Evolutionary conservation across 176 grass and related monocot genomes (phyloP), one percentile per base, ranked within the genome.

Genomic region (Carex scoparia): DNA sequence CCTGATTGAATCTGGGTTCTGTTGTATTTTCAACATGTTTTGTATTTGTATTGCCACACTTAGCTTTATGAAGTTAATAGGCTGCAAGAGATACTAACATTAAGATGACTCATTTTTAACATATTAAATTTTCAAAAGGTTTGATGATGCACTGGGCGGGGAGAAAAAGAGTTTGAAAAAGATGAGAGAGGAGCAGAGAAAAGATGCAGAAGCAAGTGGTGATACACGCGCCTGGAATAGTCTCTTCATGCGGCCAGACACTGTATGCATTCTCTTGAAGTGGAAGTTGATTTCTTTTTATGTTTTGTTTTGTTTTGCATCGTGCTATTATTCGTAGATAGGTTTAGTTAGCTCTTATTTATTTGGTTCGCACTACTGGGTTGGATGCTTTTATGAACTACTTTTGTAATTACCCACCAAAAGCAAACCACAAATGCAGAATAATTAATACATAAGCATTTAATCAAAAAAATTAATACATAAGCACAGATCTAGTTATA

Each of bases 181-280:
- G 85, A 58, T 83, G 90, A 93, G 84, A 46, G 85, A 90, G 84
- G 93, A 95, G 85, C 89, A 95, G 62, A 98, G 85, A 86, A 98
- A 95, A 85, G 77, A 88, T 42, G 91, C 93, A 83, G 95, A 98
- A 89, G 81, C 92, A 71, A 86, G 91, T 81, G 95, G 93, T 85
- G 95, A 98, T 88, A 98, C 89, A 16, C 84, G 91, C 61, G 89
- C 93, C 58, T 98, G 95, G 95, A 98, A 95, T 81, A 95, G 86
- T 87, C 90, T 95, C 69, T 94, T 95, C 85, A 98, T 98, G 89
- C 93, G 86, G 63, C 91, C 84, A 88, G 89, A 95, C 81, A 98
- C 93, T 78, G 93, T 98, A 94, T 87, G 89, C 8, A 84, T 77
- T 60, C 79, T 87, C 65, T 13, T 84, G 1, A 62, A 58, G 31